Evolutionary conservation across 2,329 filamentous ascomycete species (phyloP).

Genomic region (Cladophialophora yegresii): DNA sequence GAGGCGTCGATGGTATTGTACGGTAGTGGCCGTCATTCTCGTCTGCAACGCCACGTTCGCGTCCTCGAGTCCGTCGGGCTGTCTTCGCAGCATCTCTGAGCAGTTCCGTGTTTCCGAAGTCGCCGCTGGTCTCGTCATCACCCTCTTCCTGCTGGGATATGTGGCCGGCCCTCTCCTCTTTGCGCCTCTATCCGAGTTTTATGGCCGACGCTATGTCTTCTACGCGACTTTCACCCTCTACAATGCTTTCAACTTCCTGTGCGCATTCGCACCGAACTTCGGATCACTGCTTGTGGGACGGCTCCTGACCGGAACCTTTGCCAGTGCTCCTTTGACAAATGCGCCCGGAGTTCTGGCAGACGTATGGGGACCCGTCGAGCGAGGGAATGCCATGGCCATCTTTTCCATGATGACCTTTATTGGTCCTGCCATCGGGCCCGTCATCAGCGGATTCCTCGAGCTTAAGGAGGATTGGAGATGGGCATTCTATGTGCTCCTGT

Average conservation of each 20-base stretch:
- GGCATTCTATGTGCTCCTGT: constrained; percentile 50
- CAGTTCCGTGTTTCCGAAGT: constrained; percentile 53
- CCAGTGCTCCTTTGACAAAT: constrained; percentile 51
- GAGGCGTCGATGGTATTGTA: constrained; percentile 48
- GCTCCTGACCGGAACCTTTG: constrained; percentile 59
- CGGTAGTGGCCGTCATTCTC: constrained; percentile 44
- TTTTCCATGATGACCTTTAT: constrained; percentile 59
- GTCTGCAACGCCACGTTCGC: constrained; percentile 61
- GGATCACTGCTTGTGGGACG: constrained; percentile 56
- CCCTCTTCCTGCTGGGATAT: constrained; percentile 65
- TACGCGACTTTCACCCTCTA: constrained; percentile 47
- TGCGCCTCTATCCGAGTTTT: constrained; percentile 67
- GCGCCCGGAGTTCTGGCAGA: constrained; percentile 56
- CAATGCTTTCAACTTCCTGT: constrained; percentile 55
- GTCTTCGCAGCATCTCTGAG: constrained; percentile 45
- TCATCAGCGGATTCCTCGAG: constrained; percentile 60
- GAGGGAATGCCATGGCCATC: constrained; percentile 57
- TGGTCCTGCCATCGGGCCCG: constrained; percentile 57
- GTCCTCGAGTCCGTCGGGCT: constrained; percentile 48
- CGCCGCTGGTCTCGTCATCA: constrained; percentile 60
- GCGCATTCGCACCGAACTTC: constrained; percentile 59
- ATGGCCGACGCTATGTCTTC: constrained; percentile 59
- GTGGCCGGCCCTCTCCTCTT: constrained; percentile 63
- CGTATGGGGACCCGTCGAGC: constrained; percentile 56
- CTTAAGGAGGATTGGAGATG: constrained; percentile 54